Evolutionary conservation across 2,329 filamentous ascomycete species (phyloP).

Genomic region (Aspergillus sp.): DNA sequence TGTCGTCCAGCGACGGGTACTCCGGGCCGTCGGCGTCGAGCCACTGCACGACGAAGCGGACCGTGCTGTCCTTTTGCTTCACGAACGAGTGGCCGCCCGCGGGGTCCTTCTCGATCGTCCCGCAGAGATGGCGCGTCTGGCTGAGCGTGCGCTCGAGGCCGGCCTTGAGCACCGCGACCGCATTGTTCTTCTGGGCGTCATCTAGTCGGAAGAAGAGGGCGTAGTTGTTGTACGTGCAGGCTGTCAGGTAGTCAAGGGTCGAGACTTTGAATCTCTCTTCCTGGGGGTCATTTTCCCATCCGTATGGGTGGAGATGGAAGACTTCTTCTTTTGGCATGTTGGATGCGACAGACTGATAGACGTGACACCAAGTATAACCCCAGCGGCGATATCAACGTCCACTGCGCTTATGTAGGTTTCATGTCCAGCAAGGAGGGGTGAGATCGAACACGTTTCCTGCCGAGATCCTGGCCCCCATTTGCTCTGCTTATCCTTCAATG

Average conservation of each 20-base stretch:
- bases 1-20: slow-evolving; percentile 40
- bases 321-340: slow-evolving; percentile 31
- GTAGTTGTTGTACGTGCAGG: slow-evolving; percentile 39
- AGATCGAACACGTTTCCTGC: too few species aligned
- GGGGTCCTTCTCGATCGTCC: slow-evolving; percentile 42
- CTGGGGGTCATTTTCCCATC: slow-evolving; percentile 39
- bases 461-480: too few species aligned
- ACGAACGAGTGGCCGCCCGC: slow-evolving; percentile 37
- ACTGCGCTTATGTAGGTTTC: too few species aligned
- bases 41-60: slow-evolving; percentile 37
- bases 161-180: slow-evolving; percentile 26
- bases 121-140: slow-evolving; percentile 39
- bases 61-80: slow-evolving; percentile 35
- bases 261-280: slow-evolving; percentile 40
- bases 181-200: slow-evolving; percentile 29
- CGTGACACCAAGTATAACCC: too few species aligned
- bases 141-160: slow-evolving; percentile 39
- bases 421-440: too few species aligned
- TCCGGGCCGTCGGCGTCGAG: slow-evolving; percentile 33
- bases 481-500: too few species aligned
- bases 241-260: slow-evolving; percentile 36
- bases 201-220: slow-evolving; percentile 40
- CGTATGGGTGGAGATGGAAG: slow-evolving; percentile 31
- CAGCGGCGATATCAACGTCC: too few species aligned
- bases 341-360: too few species aligned